Percentiles rank a stretch among this genome's conserved stretches.
phyloP scores from a whole-genome alignment of 192 early-diverging fungal genomes.

The Funneliformis geosporum region DNA sequence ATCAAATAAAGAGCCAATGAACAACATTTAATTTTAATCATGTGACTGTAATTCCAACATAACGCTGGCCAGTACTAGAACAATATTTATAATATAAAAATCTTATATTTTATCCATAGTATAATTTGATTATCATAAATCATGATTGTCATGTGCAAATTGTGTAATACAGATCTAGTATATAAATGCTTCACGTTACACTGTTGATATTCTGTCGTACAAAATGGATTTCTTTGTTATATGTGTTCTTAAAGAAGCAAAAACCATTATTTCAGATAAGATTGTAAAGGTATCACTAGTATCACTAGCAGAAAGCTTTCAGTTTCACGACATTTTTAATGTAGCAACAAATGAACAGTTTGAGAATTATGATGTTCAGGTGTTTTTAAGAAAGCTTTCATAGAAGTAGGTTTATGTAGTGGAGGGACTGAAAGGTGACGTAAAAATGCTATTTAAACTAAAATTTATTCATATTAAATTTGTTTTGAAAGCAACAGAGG shows the following conservation, averaged over 20 bases:
- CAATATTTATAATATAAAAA: too few relatives aligned
- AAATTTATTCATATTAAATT: conserved; percentile 9
- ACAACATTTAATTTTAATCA: too few relatives aligned
- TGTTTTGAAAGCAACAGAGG: not conserved
- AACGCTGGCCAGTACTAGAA: too few relatives aligned
- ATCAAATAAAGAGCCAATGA: too few relatives aligned
- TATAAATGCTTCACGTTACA: too few relatives aligned
- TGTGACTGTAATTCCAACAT: too few relatives aligned
- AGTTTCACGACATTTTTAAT: not conserved
- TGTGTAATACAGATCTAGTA: too few relatives aligned
- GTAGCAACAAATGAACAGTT: not conserved
- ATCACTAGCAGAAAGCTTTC: not conserved
- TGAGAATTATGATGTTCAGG: not conserved
- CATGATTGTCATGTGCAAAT: too few relatives aligned
- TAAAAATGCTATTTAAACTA: not conserved
- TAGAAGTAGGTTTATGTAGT: not conserved
- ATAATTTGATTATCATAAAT: too few relatives aligned
- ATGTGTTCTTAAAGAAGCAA: not conserved
- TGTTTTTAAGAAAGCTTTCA: not conserved
- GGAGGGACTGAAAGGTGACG: not conserved
- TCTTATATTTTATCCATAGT: too few relatives aligned
- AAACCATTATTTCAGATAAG: not conserved
- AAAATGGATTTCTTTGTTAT: not conserved
- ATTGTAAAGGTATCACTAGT: not conserved
- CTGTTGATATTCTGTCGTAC: too few relatives aligned